A percentile compares a stretch with the other conserved stretches of the same genome.
These are phyloP conservation scores for Penicillium rolfsii DNA, from an alignment of 2,329 filamentous ascomycete species.

Conservation along the genomic window DNA sequence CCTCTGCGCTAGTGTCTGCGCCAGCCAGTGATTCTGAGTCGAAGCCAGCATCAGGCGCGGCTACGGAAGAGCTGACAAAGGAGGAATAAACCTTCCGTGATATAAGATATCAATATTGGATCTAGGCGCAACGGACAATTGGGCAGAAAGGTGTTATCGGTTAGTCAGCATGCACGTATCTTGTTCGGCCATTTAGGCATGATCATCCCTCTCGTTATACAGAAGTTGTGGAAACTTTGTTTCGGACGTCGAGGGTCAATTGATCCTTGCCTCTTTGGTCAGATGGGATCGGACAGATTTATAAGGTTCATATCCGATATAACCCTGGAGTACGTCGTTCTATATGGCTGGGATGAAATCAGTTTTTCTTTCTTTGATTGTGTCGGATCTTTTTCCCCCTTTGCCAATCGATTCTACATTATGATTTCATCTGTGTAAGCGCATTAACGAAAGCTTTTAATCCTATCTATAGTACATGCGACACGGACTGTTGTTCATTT, in stretches of 20 bases:
- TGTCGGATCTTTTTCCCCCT: constrained; percentile 7
- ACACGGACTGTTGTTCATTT: not conserved
- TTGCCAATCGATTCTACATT: constrained; percentile 4
- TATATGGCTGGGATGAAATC: constrained; percentile 8
- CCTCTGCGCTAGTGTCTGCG: constrained; percentile 9
- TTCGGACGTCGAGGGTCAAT: constrained; percentile 10
- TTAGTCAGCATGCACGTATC: constrained; percentile 27
- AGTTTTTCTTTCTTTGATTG: constrained; percentile 11
- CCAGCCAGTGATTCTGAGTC: constrained; percentile 21
- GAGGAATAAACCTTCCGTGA: constrained; percentile 33
- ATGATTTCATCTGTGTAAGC: constrained; percentile 10
- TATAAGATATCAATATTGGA: constrained; percentile 32
- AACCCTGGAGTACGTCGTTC: not conserved
- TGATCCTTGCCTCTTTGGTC: not conserved
- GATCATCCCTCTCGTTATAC: constrained; percentile 17
- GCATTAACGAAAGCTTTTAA: not conserved
- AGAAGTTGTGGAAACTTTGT: constrained; percentile 10
- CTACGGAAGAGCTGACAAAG: constrained; percentile 33
- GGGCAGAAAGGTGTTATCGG: constrained; percentile 44
- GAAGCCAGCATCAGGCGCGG: constrained; percentile 18
- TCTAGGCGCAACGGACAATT: constrained; percentile 42
- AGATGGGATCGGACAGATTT: constrained; percentile 1
- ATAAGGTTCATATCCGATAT: constrained; percentile 6
- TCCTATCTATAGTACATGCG: not conserved
- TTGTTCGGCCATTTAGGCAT: constrained; percentile 20